Evolutionary conservation across 2,329 filamentous ascomycete species (phyloP).

Genomic region (Penicillium thymicola): DNA sequence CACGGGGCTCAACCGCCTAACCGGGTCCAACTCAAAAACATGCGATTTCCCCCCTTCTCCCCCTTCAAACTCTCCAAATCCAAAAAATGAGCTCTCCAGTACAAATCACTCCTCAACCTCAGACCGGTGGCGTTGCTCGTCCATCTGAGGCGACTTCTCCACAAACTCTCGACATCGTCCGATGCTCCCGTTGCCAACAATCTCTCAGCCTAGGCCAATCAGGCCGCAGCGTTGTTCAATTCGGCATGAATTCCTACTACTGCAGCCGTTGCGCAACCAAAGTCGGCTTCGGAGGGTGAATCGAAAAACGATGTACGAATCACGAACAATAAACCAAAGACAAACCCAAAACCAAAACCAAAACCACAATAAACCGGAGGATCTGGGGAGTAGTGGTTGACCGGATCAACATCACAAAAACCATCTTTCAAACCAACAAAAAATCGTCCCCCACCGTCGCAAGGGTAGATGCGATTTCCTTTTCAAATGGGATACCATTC

Average conservation of each 20-base stretch:
- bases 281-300: slow-evolving; percentile 44
- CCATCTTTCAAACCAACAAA: background rate
- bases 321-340: background rate
- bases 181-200: slow-evolving; percentile 49
- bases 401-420: background rate
- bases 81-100: slow-evolving; percentile 38
- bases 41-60: background rate
- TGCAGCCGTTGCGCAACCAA: slow-evolving; percentile 46
- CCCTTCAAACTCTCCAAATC: background rate
- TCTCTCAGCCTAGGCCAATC: slow-evolving; percentile 43
- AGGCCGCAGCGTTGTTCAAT: slow-evolving; percentile 40
- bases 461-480: background rate
- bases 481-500: background rate
- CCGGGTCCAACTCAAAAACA: background rate
- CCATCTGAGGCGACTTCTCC: slow-evolving; percentile 26
- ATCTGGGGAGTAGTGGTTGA: background rate
- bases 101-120: slow-evolving; percentile 28
- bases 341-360: background rate
- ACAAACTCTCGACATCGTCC: slow-evolving; percentile 41
- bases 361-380: background rate
- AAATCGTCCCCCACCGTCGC: background rate
- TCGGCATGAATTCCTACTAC: slow-evolving; percentile 51
- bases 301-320: background rate
- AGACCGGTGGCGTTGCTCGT: slow-evolving; percentile 12
- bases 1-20: slow-evolving; percentile 1